phyloP scores from a whole-genome alignment of 805 yeast genomes.

The Starmerella geochares region DNA sequence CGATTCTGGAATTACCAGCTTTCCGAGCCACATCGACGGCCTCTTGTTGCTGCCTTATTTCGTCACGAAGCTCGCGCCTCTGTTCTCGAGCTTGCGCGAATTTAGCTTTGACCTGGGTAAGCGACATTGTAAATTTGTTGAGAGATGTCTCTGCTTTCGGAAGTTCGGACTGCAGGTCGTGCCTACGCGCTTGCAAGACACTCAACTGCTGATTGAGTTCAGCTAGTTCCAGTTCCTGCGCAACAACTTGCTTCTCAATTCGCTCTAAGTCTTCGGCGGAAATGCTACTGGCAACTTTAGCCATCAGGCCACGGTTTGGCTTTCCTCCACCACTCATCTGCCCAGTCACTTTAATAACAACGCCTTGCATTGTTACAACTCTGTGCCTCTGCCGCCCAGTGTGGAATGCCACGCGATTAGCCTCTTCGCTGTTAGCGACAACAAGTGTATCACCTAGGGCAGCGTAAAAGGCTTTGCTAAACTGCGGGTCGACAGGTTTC shows the following conservation, averaged over 20 bases:
- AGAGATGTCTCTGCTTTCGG: constrained; percentile 55
- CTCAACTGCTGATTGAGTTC: constrained; percentile 26
- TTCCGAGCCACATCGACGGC: constrained; percentile 40
- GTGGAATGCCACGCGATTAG: constrained; percentile 81
- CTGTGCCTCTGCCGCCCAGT: constrained; percentile 50
- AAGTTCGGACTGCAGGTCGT: constrained; percentile 38
- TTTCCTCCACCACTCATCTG: constrained; percentile 95
- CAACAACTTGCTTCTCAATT: constrained; percentile 16
- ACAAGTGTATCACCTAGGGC: constrained; percentile 81
- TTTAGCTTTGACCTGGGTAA: constrained; percentile 38
- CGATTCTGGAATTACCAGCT: not conserved
- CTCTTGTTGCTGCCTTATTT: constrained; percentile 39
- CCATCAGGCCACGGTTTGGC: constrained; percentile 64
- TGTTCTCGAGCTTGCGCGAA: constrained; percentile 5
- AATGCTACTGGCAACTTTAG: constrained; percentile 8
- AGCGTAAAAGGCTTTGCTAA: constrained; percentile 80
- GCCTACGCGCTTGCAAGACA: constrained; percentile 46
- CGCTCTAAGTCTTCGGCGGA: constrained; percentile 18
- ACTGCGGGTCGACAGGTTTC: constrained; percentile 52
- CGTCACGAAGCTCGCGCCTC: constrained; percentile 52
- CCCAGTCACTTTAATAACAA: constrained; percentile 84
- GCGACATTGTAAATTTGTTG: constrained; percentile 46
- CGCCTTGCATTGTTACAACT: constrained; percentile 89
- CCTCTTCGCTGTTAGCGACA: constrained; percentile 65
- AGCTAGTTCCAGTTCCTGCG: constrained; percentile 16